Evolutionary conservation across 306 rosid genomes (phyloP), one percentile per base, ranked within the genome.

Genomic region (Casuarina equisetifolia): DNA sequence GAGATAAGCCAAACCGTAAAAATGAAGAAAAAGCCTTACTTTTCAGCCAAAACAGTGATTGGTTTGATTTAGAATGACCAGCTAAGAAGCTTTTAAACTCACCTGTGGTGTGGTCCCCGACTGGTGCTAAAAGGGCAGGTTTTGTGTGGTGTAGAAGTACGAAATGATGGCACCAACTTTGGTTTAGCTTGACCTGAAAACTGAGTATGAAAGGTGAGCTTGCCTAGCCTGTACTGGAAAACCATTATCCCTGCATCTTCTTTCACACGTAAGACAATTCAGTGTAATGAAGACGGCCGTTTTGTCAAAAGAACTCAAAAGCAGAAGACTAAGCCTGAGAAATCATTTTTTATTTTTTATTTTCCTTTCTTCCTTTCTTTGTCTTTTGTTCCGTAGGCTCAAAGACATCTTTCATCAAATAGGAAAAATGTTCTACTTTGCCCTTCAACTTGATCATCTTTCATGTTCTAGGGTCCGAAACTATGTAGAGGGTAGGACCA

Each of bases 161-260:
- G 32, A 25, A 25, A 81, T 13, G 82, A 71, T 78, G 84, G 75
- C 84, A 78, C 77, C 82, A 25, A 25, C 32, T 25, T 79, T 84
- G 84, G 90, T 92, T 91, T 80, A 76, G 79, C 88, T 85, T 83
- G 80, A 83, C 88, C 93, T 88, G 80, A 87, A 79, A 85, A 84
- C 90, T 80, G 83, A 82, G 69, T 79, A 53, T 84, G 96, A 87
- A 83, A 78, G 87, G 38, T 83, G 72, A 82, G 85, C 86, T 86
- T 84, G 88, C 91, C 92, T 75, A 86, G 84, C 25, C 39, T 71
- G 91, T 86, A 88, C 80, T 78, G 77, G 44, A 43, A 76, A 59
- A 78, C 61, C 54, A 74, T 76, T 59, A 75, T 25, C 81, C 83
- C 88, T 58, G 61, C 32, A 7, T 54, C 63, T 63, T 79, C 76